A percentile compares a stretch with the other conserved stretches of the same genome.
Conservation (phyloP, 106 monocot species). For the Chionographis japonica region DNA sequence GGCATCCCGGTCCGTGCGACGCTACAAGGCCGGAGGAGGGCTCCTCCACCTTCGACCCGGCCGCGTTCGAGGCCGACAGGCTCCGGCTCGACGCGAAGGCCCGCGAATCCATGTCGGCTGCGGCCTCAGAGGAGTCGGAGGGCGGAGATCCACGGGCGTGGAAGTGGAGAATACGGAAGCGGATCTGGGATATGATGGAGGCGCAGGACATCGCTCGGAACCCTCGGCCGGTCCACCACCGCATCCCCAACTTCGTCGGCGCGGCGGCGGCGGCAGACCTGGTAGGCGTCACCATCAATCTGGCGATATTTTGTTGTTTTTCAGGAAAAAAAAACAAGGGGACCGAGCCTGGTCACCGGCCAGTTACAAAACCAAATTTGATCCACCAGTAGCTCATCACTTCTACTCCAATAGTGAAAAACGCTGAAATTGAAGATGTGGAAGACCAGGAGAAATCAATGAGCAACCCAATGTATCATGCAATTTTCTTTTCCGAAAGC, state of each 20-base stretch:
- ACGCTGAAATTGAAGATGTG: too few relatives aligned
- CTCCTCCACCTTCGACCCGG: constrained; percentile 51
- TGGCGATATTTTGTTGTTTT: not conserved
- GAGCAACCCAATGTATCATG: too few relatives aligned
- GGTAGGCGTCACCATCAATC: constrained; percentile 3
- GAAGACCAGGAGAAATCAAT: too few relatives aligned
- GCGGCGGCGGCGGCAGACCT: constrained; percentile 55
- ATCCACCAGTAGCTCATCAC: too few relatives aligned
- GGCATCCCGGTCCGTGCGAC: not conserved
- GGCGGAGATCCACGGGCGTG: constrained; percentile 55
- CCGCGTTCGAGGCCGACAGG: constrained; percentile 58
- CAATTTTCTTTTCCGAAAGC: too few relatives aligned
- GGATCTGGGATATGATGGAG: constrained; percentile 87
- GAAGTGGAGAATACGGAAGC: constrained; percentile 84
- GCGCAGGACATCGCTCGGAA: constrained; percentile 54
- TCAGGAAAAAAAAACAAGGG: too few relatives aligned
- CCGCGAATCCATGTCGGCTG: constrained; percentile 45
- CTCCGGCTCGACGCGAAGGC: constrained; percentile 75
- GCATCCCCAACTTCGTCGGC: constrained; percentile 86
- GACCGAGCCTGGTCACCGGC: too few relatives aligned
- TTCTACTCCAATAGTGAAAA: too few relatives aligned
- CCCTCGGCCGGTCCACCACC: constrained; percentile 86
- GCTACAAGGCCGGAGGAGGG: not conserved
- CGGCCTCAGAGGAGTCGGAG: constrained; percentile 3
- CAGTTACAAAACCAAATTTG: too few relatives aligned